Evolutionary conservation across 2,329 filamentous ascomycete genomes (phyloP).

Genomic region (Hypoxylon sp.): DNA sequence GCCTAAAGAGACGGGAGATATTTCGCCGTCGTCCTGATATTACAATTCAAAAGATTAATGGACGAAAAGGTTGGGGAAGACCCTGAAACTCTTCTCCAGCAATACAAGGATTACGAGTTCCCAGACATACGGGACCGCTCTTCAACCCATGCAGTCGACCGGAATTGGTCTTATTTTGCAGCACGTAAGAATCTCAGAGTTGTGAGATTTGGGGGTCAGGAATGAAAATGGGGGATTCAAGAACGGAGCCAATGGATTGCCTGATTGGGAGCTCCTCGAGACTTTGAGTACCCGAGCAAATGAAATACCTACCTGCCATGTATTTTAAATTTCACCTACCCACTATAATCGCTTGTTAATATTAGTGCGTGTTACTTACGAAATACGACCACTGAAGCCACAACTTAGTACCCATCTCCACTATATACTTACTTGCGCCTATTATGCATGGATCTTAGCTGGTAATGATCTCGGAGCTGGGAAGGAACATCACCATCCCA

Average conservation of each 20-base stretch:
- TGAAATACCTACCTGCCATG: conserved; percentile 5
- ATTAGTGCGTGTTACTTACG: not conserved
- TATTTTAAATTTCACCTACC: conserved; percentile 9
- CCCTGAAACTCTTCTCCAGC: conserved; percentile 29
- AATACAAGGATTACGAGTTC: conserved; percentile 32
- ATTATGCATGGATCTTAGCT: conserved; percentile 9
- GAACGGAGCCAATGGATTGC: conserved; percentile 30
- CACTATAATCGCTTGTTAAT: not conserved
- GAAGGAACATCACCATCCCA: conserved; percentile 24
- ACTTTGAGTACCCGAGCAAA: conserved; percentile 11
- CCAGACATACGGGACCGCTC: conserved; percentile 39
- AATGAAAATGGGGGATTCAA: conserved; percentile 34
- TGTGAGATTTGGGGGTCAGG: conserved; percentile 6
- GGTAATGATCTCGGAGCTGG: conserved; percentile 16
- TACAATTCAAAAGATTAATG: conserved; percentile 30
- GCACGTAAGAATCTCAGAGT: conserved; percentile 17
- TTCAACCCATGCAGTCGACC: conserved; percentile 29
- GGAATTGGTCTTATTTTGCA: conserved; percentile 22
- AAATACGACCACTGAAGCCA: not conserved
- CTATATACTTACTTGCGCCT: not conserved
- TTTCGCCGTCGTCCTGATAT: conserved; percentile 42
- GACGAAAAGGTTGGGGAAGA: conserved; percentile 33
- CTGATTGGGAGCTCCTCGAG: conserved; percentile 20
- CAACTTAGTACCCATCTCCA: conserved; percentile 12
- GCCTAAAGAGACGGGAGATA: conserved; percentile 38